Evolutionary conservation across 805 yeast species (phyloP).

Genomic region (Yamadazyma insecticola): DNA sequence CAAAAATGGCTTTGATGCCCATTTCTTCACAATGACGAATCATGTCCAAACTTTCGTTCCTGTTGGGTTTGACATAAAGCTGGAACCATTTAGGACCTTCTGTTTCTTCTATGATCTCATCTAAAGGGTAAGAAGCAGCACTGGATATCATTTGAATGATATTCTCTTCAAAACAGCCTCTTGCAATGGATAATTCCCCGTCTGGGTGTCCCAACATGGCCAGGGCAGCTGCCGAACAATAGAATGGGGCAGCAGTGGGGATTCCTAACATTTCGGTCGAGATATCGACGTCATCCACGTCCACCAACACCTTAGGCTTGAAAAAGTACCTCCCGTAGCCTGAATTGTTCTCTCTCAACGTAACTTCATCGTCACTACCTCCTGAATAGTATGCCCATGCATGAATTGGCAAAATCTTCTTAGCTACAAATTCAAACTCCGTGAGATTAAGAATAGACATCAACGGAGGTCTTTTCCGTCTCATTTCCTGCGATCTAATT

Average conservation of each 20-base stretch:
- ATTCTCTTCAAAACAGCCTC: slow-evolving; percentile 35
- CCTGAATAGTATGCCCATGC: slow-evolving; percentile 40
- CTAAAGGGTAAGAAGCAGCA: slow-evolving; percentile 35
- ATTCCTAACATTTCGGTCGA: slow-evolving; percentile 23
- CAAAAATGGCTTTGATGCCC: slow-evolving; percentile 44
- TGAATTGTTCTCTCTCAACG: slow-evolving; percentile 40
- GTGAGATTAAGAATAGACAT: slow-evolving; percentile 25
- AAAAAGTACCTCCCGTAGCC: slow-evolving; percentile 40
- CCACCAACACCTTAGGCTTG: slow-evolving; percentile 40
- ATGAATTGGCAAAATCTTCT: slow-evolving; percentile 22
- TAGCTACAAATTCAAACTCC: slow-evolving; percentile 41
- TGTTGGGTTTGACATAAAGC: slow-evolving; percentile 40
- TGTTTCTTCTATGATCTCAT: slow-evolving; percentile 33
- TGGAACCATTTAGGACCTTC: slow-evolving; percentile 43
- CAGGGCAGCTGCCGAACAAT: slow-evolving; percentile 45
- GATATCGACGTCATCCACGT: slow-evolving; percentile 26
- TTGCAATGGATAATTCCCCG: slow-evolving; percentile 39
- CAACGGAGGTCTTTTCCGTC: slow-evolving; percentile 22
- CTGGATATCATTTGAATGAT: slow-evolving; percentile 46
- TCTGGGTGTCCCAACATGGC: slow-evolving; percentile 39
- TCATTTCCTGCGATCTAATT: slow-evolving; percentile 12
- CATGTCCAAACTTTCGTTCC: slow-evolving; percentile 23
- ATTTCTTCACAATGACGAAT: slow-evolving; percentile 35
- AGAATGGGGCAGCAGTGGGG: slow-evolving; percentile 39
- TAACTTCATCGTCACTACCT: slow-evolving; percentile 47